Evolutionary conservation across 805 yeast species (phyloP), one percentile per base, ranked within the genome.

Genomic region (Candida orba): DNA sequence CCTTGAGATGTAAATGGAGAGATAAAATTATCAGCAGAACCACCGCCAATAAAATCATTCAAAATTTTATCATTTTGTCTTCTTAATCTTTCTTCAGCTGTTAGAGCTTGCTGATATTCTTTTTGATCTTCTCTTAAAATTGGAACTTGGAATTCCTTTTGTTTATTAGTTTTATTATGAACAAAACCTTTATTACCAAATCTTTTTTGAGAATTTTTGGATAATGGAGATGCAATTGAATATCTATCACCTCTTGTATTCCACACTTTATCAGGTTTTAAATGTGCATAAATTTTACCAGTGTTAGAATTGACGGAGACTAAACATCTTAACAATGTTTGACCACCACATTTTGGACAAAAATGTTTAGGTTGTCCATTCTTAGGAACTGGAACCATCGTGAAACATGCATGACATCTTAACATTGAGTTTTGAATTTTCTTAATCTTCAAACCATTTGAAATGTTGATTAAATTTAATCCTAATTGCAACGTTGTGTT

Each of bases 341-440:
- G 79, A 41, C 97, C 96, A 48, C 99, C 99, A 72, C 99, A 93
- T 42, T 79, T 75, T 14, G 96, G 85, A 63, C 99, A 93, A 69
- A 93, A 93, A 64, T 89, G 96, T 55, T 78, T 78, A 37, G 90
- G 79, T 35, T 72, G 75, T 2, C 90, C 90, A 50, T 77, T 74
- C 55, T 81, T 84, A 24, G 91, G 86, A 44, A 87, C 72, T 8
- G 95, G 90, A 13, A 81, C 68, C 60, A 93, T 70, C 46, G 76
- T 71, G 76, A 93, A 93, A 67, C 99, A 93, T 0, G 97, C 99
- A 63, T 93, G 96, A 64, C 99, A 93, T 65, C 99, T 74, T 58
- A 86, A 75, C 97, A 91, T 91, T 62, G 87, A 90, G 67, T 84
- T 87, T 61, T 95, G 76, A 30, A 93, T 84, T 60, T 86, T 78